Evolutionary conservation across 495 filamentous ascomycete species (phyloP), one percentile per base, ranked within the genome.

Genomic region (Xanthoparmelia taractica): DNA sequence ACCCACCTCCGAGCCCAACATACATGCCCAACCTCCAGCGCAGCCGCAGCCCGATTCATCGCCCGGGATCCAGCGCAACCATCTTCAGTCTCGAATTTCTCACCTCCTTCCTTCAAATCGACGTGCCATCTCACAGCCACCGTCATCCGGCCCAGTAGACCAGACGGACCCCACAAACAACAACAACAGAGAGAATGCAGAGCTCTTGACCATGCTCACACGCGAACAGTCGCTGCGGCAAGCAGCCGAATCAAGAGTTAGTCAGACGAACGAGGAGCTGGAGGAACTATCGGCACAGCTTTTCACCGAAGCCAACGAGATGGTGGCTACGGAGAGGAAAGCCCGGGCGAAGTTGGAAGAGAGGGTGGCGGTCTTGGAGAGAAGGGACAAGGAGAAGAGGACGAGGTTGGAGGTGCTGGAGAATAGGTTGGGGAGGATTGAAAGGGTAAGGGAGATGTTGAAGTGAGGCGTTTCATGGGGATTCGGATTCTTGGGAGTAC

Each of bases 301-400:
- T 58, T 98, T 98, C 75, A 85, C 90, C 72, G 87, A 96, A 74
- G 94, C 94, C 23, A 97, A 97, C 69, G 90, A 96, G 78, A 97
- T 98, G 93, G 94, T 98, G 31, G 91, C 93, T 20, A 77, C 84
- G 68, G 94, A 97, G 79, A 80, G 94, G 54, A 85, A 87, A 71
- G 90, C 88, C 40, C 77, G 90, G 47, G 89, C 88, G 10, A 83
- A 81, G 73, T 78, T 97, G 37, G 91, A 96, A 72, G 87, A 90
- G 72, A 72, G 89, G 37, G 83, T 93, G 0, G 80, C 74, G 34
- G 79, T 87, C 66, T 73, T 93, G 41, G 88, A 92, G 74, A 74
- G 80, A 37, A 70, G 89, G 45, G 90, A 92, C 66, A 75, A 72
- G 31, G 88, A 91, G 69, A 91, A 90, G 79, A 77, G 82, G 65